Base-by-base conservation (phyloP, 345 rosid species). In the Populus deltoides region DNA sequence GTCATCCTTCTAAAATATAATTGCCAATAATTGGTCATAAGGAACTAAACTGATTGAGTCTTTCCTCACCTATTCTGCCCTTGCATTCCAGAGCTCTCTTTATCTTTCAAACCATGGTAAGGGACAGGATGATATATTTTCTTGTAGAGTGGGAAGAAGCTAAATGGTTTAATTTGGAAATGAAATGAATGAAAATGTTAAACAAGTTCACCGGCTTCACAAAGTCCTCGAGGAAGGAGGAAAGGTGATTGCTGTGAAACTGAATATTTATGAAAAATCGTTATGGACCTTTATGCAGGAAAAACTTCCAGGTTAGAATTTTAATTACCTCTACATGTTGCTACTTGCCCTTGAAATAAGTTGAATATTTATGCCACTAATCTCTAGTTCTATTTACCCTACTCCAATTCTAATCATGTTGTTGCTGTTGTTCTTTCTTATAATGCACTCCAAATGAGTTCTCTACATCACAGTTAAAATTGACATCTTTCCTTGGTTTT, bases 401-500 rank as follows among this genome's bases (percentile, higher is more conserved):
- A 53, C 59, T 18, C 24, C 61, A 55, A n/a, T 8, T 55, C 11
- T 18, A 20, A 6, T 18, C 59, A 45, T 25, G 59, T 45, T 25
- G 10, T 7, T 20, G n/a, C n/a, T 70, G 33, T 43, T 7, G 7
- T 47, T 70, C 7, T 45, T 70, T 47, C 18, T 41, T 47, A 33
- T 3, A 43, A 6, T 47, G 61, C 27, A 17, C 33, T 24, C 68
- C 62, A 2, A 41, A 65, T 53, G 11, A 66, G 63, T 70, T 65
- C 13, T 69, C 3, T 55, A 13, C 11, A 10, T 18, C 24, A 29
- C 49, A 41, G 18, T 70, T 76, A 25, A 41, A 71, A 73, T n/a
- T 82, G 43, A 85, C 71, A 51, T 71, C 41, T 59, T 75, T 66
- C 71, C 16, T 53, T 79, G 68, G 17, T 41, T 72, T 68, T 41